Percentiles rank a stretch among this genome's conserved stretches.
Conservation (phyloP, 768 basidiomycete species). For the Boletus vermiculosoides region DNA sequence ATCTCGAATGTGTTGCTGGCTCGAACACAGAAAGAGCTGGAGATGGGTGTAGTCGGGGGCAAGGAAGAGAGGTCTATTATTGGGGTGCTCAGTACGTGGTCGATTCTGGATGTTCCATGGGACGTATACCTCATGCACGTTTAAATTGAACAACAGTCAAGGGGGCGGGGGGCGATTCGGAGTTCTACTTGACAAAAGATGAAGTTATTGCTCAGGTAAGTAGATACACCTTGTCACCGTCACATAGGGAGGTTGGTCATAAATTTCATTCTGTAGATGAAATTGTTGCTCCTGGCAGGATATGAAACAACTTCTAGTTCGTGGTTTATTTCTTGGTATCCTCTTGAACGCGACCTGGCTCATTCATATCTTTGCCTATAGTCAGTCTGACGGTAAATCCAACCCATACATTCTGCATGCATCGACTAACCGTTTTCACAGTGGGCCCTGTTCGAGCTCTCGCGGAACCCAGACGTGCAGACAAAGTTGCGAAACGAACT, state of each 20-base stretch:
- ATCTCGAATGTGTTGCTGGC: slow-evolving; percentile 42
- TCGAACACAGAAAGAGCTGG: slow-evolving; percentile 34
- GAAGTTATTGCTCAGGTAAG: not conserved
- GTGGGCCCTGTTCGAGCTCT: too few relatives aligned
- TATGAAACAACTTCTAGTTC: slow-evolving; percentile 24
- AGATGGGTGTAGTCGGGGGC: slow-evolving; percentile 5
- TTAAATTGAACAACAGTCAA: too few relatives aligned
- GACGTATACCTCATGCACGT: too few relatives aligned
- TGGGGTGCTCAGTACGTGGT: too few relatives aligned
- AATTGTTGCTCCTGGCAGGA: slow-evolving; percentile 14
- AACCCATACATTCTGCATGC: not conserved
- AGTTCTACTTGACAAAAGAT: too few relatives aligned
- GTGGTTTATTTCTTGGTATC: not conserved
- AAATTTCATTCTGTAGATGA: not conserved
- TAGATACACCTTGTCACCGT: not conserved
- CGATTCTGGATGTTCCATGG: too few relatives aligned
- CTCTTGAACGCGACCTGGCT: not conserved
- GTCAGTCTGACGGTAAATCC: slow-evolving; percentile 15
- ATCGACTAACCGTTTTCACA: not conserved
- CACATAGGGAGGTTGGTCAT: not conserved
- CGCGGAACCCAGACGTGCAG: too few relatives aligned
- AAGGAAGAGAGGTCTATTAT: too few relatives aligned
- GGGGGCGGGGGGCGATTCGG: too few relatives aligned
- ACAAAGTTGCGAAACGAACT: too few relatives aligned
- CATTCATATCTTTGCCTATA: not conserved